Evolutionary conservation across 306 rosid species (phyloP), one percentile per base, ranked within the genome.

Genomic region (Gillenia trifoliata): DNA sequence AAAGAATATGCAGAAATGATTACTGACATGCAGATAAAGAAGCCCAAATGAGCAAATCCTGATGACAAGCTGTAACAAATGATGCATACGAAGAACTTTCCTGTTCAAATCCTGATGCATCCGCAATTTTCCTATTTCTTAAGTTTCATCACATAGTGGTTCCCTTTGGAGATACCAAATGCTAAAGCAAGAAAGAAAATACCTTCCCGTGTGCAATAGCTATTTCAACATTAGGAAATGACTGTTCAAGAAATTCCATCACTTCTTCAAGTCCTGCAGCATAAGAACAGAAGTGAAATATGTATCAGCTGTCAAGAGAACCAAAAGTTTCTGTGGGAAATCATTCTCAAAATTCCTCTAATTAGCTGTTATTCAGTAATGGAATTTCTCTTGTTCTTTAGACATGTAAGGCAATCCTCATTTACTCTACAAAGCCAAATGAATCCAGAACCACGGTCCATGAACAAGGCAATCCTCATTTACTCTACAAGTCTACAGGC

Each of bases 151-250:
- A 54, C 78, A 52, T 38, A 26, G 78, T 26, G 34, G 78, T 31
- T 71, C 80, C 57, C 41, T 38, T 49, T 64, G 80, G 63, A 81
- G 55, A 75, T 38, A 60, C 50, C 55, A 79, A 28, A 29, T 77
- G 85, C 45, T 76, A 74, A 77, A 71, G 70, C 68, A 72, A 85
- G 47, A 50, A 68, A 74, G 76, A 69, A 68, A 80, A 76, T 85
- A 93, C 98, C 96, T 93, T 87, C 78, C 98, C 96, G 50, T 93
- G 98, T 73, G 96, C 98, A 84, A 89, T 78, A 78, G 96, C 98
- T 82, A 93, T 89, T 84, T 94, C 93, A 78, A 90, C 89, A 76
- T 77, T 72, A 10, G 96, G 93, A 83, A 88, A 91, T 68, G 93
- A 71, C 77, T 75, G 80, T 78, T 77, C 85, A 43, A 91, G 97